Base-by-base conservation (phyloP, 1,284 basidiomycete species). In the Papiliotrema nemorosa region DNA sequence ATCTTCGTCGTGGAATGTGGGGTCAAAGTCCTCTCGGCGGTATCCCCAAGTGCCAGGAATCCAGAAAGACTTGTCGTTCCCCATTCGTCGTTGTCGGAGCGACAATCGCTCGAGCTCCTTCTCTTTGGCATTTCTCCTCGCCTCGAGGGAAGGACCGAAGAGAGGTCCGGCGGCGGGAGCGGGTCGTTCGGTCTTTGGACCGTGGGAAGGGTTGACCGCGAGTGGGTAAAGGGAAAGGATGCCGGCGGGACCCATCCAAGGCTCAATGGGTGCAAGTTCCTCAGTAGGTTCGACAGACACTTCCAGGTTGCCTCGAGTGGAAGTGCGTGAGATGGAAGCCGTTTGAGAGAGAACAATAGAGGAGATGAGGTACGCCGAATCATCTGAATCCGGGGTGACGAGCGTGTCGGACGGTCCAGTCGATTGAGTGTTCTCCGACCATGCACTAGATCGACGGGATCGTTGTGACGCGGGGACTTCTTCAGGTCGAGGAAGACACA, bases 191-290 rank as follows among this genome's bases (percentile, higher is more conserved):
- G 10, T 20, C 13, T 44, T 52, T 25, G 41, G 47, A n/a, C 59
- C 49, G 45, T 62, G 66, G 16, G 64, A 70, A 2, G 67, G 43
- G 21, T 63, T 54, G 38, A 64, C 67, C 2, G 69, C 69, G 14
- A 73, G 60, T 1, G 70, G 70, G 50, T 73, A 73, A 41, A 73
- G 66, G 3, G 69, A 71, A 16, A 73, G 60, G 14, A 73, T 56
- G 18, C 69, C 70, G 0, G 60, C 63, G 21, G 57, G 54, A 45
- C 65, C 70, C 70, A 71, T 73, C 70, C 70, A 73, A 6, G 57
- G 44, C 43, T 68, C 63, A 35, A 70, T 62, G 5, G 70, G 69
- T 1, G 70, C 70, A 9, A 70, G 58, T 22, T 54, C 44, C 12
- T 44, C 27, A 54, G 13, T 34, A n/a, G 7, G 24, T 24, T 20